Conservation (phyloP, 75 land plant genomes). For the Adiantum capillusveneris region DNA sequence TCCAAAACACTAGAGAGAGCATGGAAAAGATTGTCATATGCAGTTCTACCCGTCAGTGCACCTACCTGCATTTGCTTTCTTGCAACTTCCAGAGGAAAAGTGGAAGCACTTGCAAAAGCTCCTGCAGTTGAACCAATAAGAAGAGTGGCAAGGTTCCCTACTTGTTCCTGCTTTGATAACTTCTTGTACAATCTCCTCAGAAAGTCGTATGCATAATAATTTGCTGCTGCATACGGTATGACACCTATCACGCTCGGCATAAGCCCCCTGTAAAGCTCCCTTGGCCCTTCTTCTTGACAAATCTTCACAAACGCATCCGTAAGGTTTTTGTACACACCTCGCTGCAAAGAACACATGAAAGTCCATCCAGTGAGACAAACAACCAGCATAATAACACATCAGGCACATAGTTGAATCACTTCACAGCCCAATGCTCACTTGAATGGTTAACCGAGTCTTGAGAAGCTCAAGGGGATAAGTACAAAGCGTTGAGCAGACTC, state of each 20-base stretch:
- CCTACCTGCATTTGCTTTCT: constrained; percentile 95
- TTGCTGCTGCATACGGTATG: constrained; percentile 88
- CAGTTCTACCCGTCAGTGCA: constrained; percentile 69
- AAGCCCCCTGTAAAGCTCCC: constrained; percentile 85
- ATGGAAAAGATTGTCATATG: constrained; percentile 72
- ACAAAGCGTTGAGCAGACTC: constrained; percentile 83
- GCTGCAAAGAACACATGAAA: constrained; percentile 32
- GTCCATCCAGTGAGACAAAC: neutral
- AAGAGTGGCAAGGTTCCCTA: constrained; percentile 75
- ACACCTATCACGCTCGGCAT: constrained; percentile 90
- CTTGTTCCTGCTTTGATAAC: constrained; percentile 54
- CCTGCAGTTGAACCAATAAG: constrained; percentile 84
- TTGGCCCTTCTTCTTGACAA: constrained; percentile 63
- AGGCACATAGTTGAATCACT: too few species aligned
- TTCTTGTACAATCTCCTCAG: constrained; percentile 60
- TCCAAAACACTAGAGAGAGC: constrained; percentile 76
- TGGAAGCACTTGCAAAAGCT: constrained; percentile 67
- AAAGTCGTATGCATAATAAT: constrained; percentile 83
- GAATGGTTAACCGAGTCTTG: constrained; percentile 87
- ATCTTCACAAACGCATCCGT: constrained; percentile 82
- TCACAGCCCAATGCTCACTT: too few species aligned
- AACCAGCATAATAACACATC: neutral
- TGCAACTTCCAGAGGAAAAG: constrained; percentile 89
- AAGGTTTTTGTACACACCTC: constrained; percentile 71
- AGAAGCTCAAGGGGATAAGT: constrained; percentile 92